Evolutionary conservation across 2,329 filamentous ascomycete genomes (phyloP).

Genomic region (Nothophaeocryptopus gaeumannii): DNA sequence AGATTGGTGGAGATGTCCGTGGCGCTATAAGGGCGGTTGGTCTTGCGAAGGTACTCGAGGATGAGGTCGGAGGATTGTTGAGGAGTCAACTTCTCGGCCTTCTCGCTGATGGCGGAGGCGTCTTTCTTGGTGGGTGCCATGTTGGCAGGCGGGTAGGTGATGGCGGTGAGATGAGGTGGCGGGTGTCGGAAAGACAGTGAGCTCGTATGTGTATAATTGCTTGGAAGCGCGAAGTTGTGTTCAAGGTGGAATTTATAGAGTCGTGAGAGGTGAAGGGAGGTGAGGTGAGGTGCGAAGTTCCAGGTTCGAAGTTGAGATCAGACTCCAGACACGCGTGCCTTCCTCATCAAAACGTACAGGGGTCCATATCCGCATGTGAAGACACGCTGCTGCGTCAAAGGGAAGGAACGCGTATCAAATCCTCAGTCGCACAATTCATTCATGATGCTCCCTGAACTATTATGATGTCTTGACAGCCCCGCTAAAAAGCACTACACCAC

Average conservation of each 20-base stretch:
- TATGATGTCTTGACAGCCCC: constrained; percentile 15
- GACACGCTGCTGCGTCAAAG: too few relatives aligned
- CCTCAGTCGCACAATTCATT: too few relatives aligned
- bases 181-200: too few relatives aligned
- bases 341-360: too few relatives aligned
- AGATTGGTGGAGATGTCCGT: constrained; percentile 37
- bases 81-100: constrained; percentile 29
- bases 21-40: constrained; percentile 36
- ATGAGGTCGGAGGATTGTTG: constrained; percentile 31
- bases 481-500: constrained; percentile 25
- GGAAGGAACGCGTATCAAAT: too few relatives aligned
- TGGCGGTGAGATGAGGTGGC: neutral
- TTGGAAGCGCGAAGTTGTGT: too few relatives aligned
- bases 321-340: too few relatives aligned
- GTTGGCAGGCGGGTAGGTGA: neutral
- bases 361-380: too few relatives aligned
- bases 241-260: neutral
- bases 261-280: too few relatives aligned
- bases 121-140: constrained; percentile 36
- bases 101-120: constrained; percentile 20
- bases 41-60: constrained; percentile 32
- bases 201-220: too few relatives aligned
- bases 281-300: too few relatives aligned
- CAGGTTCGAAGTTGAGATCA: too few relatives aligned
- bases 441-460: neutral